Conservation (phyloP, 768 basidiomycete genomes). For the Boletus sp. region DNA sequence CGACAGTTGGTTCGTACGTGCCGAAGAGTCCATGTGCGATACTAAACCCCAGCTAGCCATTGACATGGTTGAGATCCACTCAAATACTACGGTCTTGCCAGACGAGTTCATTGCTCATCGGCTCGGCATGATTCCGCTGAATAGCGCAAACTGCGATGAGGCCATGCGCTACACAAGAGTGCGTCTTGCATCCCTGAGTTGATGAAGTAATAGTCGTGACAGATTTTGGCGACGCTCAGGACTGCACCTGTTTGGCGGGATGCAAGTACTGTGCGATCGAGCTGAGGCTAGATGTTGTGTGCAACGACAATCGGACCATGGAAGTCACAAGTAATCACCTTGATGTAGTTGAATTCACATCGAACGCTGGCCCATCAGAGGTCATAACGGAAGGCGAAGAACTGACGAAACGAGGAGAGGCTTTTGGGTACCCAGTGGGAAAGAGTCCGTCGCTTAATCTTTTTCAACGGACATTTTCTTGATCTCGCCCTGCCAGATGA, state of each 20-base stretch:
- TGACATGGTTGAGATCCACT: conserved; percentile 91
- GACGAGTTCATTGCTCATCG: conserved; percentile 98
- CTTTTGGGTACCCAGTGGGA: conserved; percentile 82
- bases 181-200: conserved; percentile 24
- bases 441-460: conserved; percentile 53
- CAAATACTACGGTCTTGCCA: conserved; percentile 89
- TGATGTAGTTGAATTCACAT: conserved; percentile 49
- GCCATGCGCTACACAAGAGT: conserved; percentile 80
- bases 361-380: conserved; percentile 39
- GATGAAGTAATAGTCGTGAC: background rate
- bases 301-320: conserved; percentile 72
- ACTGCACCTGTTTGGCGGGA: conserved; percentile 84
- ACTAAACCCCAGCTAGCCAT: conserved; percentile 60
- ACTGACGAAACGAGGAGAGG: conserved; percentile 66
- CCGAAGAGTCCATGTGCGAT: background rate
- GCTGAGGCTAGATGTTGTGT: conserved; percentile 74
- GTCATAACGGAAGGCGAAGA: conserved; percentile 56
- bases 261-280: conserved; percentile 87
- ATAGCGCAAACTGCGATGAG: conserved; percentile 85
- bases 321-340: conserved; percentile 86
- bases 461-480: conserved; percentile 4
- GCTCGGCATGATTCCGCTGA: conserved; percentile 89
- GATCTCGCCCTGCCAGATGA: conserved; percentile 47
- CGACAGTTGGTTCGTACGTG: conserved; percentile 78
- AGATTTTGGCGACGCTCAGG: conserved; percentile 46